A percentile compares a stretch with the other conserved stretches of the same genome.
phyloP scores from a whole-genome alignment of 805 yeast genomes.

The Cyberlindnera suaveolens region DNA sequence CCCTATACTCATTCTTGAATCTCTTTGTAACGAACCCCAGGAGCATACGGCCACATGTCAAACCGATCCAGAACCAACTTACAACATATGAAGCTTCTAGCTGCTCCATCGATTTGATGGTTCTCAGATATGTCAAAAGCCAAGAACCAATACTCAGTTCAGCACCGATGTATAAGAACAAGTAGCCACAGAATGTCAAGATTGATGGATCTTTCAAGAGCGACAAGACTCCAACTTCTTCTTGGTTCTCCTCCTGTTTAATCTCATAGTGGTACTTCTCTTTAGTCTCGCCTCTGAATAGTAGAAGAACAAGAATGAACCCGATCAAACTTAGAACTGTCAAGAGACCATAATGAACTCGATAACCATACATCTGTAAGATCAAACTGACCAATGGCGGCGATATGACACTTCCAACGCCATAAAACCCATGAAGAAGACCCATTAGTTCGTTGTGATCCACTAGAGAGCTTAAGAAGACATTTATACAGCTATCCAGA shows the following conservation, averaged over 20 bases:
- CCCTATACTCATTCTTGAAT: slow-evolving; percentile 40
- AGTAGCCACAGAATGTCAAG: slow-evolving; percentile 44
- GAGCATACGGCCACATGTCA: slow-evolving; percentile 55
- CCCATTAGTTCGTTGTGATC: slow-evolving; percentile 57
- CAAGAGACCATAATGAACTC: slow-evolving; percentile 6
- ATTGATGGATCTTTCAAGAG: slow-evolving; percentile 29
- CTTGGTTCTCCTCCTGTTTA: slow-evolving; percentile 10
- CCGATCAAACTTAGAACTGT: slow-evolving; percentile 19
- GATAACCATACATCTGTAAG: slow-evolving; percentile 23
- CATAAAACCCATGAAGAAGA: slow-evolving; percentile 60
- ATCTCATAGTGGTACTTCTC: slow-evolving; percentile 25
- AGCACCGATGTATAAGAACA: slow-evolving; percentile 61
- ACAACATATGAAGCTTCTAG: slow-evolving; percentile 53
- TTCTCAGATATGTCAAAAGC: slow-evolving; percentile 57
- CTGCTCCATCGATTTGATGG: slow-evolving; percentile 43
- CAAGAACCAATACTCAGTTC: slow-evolving; percentile 69
- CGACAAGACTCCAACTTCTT: slow-evolving; percentile 9
- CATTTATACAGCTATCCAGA: slow-evolving; percentile 48
- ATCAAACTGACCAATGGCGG: slow-evolving; percentile 55
- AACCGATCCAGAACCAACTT: slow-evolving; percentile 68
- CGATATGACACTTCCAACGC: slow-evolving; percentile 64
- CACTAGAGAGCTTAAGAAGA: slow-evolving; percentile 40
- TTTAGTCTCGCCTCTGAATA: slow-evolving; percentile 41
- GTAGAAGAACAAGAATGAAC: slow-evolving; percentile 24
- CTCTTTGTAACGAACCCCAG: slow-evolving; percentile 49